Base-by-base conservation (phyloP, 2,329 filamentous ascomycete genomes). In the Stagonosporopsis chrysanthemi region DNA sequence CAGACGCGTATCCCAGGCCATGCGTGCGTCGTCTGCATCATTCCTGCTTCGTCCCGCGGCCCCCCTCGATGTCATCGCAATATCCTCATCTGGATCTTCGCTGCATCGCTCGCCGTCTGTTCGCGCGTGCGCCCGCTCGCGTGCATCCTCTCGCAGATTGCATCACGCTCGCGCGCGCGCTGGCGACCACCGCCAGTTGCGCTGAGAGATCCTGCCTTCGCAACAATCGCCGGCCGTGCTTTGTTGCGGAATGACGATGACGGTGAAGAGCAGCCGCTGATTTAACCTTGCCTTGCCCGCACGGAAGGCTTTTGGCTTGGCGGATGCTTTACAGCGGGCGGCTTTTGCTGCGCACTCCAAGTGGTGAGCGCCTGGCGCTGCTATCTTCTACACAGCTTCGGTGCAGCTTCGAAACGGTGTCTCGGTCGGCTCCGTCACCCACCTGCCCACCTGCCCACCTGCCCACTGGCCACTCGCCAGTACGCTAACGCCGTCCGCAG, bases 321-420 rank as follows among this genome's bases (percentile, higher is more conserved):
- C 65, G 22, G 52, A 65, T 64, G 62, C 65, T 66, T 65, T 64
- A 61, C 59, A 59, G 60, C 64, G 64, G 66, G 64, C 66, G 66
- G 62, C 62, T 61, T 60, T 49, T 52, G 64, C 60, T 65, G 58
- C 39, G 47, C 24, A 8, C 56, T 62, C 55, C 56, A 50, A 63
- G 55, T 64, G 58, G 65, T 65, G 62, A 54, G 55, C 65, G 58
- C 51, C 68, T 67, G 68, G 67, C 69, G 62, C 61, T 58, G 65
- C 54, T 52, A 60, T 66, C 61, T 74, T 75, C 72, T 62, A 71
- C 64, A 68, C 71, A 67, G 66, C 61, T 76, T 76, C 73, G 67
- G 61, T 74, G 72, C 73, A 72, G 67, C 67, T 64, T 66, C 64
- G 53, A 55, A 64, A 61, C 66, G 61, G 65, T 63, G 64, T 63